Percentiles rank a stretch among this genome's conserved stretches.
phyloP scores from a whole-genome alignment of 192 early-diverging fungal species.

The Linnemannia elongata region DNA sequence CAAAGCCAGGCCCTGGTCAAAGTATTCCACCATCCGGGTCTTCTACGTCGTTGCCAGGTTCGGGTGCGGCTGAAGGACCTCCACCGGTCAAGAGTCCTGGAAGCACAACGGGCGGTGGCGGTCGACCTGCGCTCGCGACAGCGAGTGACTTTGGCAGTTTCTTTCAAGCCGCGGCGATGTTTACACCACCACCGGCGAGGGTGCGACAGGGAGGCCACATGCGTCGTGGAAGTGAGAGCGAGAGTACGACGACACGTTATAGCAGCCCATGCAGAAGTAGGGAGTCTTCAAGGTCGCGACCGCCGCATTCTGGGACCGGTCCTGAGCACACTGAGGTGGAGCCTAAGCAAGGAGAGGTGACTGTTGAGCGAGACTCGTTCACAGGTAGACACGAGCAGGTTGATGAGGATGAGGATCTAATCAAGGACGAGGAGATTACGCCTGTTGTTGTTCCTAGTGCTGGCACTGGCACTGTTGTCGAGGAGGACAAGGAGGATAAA shows the following conservation, averaged over 20 bases:
- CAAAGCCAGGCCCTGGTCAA: background rate
- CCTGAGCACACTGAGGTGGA: background rate
- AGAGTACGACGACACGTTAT: background rate
- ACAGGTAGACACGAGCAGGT: background rate
- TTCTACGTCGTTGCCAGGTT: background rate
- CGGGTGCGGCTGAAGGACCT: background rate
- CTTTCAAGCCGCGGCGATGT: constrained; percentile 7
- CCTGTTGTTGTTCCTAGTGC: background rate
- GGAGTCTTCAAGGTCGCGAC: background rate
- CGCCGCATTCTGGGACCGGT: background rate
- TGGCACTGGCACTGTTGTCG: background rate
- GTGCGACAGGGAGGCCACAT: background rate
- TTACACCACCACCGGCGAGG: constrained; percentile 15
- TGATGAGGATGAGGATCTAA: background rate
- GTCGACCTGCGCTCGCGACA: constrained; percentile 17
- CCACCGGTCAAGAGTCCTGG: background rate
- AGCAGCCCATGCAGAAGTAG: constrained; percentile 10
- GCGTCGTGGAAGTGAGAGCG: background rate
- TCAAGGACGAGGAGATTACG: background rate
- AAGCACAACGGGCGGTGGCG: background rate
- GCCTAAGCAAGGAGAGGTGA: background rate
- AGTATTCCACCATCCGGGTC: background rate
- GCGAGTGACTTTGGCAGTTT: constrained; percentile 32
- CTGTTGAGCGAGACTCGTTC: background rate
- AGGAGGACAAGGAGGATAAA: background rate